These are phyloP conservation scores for Lactuca saligna DNA, from an alignment of 129 eudicot species.

Conservation along the genomic window DNA sequence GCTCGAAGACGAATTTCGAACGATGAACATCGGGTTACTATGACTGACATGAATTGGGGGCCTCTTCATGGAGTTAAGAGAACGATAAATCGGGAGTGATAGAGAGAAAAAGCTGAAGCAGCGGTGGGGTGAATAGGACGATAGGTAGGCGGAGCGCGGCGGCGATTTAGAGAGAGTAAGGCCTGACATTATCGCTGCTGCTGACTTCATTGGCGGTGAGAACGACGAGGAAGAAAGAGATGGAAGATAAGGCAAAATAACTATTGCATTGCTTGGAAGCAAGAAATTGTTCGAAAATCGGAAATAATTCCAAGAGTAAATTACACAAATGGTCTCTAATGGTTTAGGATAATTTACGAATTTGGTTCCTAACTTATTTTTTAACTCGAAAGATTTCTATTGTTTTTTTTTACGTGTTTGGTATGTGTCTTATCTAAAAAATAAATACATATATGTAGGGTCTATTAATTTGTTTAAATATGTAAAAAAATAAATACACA, in stretches of 20 bases:
- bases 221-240: not conserved
- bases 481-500: no score
- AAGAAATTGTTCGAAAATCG: not conserved
- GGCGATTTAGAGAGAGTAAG: conserved; percentile 38
- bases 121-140: conserved; percentile 24
- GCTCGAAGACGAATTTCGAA: conserved; percentile 44
- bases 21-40: conserved; percentile 16
- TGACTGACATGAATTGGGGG: conserved; percentile 23
- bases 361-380: no score
- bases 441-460: no score
- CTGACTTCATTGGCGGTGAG: conserved; percentile 26
- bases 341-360: no score
- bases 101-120: conserved; percentile 34
- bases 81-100: conserved; percentile 36
- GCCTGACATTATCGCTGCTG: conserved; percentile 35
- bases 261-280: conserved; percentile 3
- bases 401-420: no score
- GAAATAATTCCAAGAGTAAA: no score
- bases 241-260: conserved; percentile 13
- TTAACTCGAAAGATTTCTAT: no score
- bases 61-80: conserved; percentile 17
- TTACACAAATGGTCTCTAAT: no score
- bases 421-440: no score
- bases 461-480: no score
- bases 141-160: conserved; percentile 31